Percentiles rank a stretch among this genome's conserved stretches.
Conservation (phyloP, 1,139 yeast species). For the Meyerozyma sp. region DNA sequence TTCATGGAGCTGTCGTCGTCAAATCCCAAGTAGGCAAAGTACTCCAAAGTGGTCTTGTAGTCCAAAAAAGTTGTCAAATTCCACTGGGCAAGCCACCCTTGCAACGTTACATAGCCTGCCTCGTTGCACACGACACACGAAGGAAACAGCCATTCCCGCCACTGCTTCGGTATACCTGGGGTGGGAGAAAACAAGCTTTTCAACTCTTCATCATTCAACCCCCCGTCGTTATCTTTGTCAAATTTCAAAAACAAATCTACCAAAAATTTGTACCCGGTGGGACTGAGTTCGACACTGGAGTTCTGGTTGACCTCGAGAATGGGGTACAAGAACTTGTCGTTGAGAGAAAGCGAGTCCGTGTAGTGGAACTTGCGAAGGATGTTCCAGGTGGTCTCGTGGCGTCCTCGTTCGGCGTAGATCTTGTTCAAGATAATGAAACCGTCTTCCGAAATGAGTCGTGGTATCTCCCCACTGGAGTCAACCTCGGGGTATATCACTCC, state of each 20-base stretch:
- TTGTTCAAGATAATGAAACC: conserved; percentile 78
- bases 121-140: conserved; percentile 83
- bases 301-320: conserved; percentile 68
- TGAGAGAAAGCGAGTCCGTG: conserved; percentile 83
- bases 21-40: conserved; percentile 84
- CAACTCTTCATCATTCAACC: conserved; percentile 71
- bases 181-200: conserved; percentile 72
- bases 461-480: conserved; percentile 8
- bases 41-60: conserved; percentile 77
- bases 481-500: conserved; percentile 21
- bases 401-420: conserved; percentile 79
- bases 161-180: conserved; percentile 83
- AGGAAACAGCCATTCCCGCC: conserved; percentile 87
- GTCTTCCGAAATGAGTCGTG: conserved; percentile 57
- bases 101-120: conserved; percentile 81
- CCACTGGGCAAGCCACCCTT: conserved; percentile 99
- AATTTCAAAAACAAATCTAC: conserved; percentile 84
- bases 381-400: conserved; percentile 97
- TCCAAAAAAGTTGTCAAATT: conserved; percentile 89
- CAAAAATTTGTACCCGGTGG: conserved; percentile 86
- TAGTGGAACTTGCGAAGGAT: conserved; percentile 81
- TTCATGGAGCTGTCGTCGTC: conserved; percentile 48
- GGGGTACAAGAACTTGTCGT: conserved; percentile 74
- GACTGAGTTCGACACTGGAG: conserved; percentile 86
- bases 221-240: conserved; percentile 95